phyloP scores from a whole-genome alignment of 2,329 filamentous ascomycete genomes.

The Colletotrichum sp. region DNA sequence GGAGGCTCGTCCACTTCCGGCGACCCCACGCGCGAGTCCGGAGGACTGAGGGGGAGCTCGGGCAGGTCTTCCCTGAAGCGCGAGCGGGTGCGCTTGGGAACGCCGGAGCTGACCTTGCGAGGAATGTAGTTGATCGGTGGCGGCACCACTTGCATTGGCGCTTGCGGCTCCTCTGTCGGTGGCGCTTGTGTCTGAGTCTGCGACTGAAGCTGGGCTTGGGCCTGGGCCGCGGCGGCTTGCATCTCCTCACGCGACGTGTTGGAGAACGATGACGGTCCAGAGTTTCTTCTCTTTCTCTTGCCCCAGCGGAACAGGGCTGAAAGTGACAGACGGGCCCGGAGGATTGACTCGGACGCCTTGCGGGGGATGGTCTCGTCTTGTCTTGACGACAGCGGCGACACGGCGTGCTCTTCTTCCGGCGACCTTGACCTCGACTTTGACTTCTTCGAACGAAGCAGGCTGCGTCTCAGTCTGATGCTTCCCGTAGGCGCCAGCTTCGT shows the following conservation, averaged over 20 bases:
- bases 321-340: constrained; percentile 59
- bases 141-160: constrained; percentile 44
- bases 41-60: constrained; percentile 84
- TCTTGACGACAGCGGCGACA: constrained; percentile 39
- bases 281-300: constrained; percentile 60
- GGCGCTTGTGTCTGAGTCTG: constrained; percentile 34
- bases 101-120: constrained; percentile 40
- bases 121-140: constrained; percentile 47
- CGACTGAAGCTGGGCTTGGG: constrained; percentile 22
- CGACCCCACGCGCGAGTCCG: constrained; percentile 80
- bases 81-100: constrained; percentile 82
- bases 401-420: constrained; percentile 41
- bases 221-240: constrained; percentile 36
- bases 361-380: constrained; percentile 54
- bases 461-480: constrained; percentile 36
- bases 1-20: constrained; percentile 64
- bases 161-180: constrained; percentile 39
- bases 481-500: constrained; percentile 23
- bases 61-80: constrained; percentile 93
- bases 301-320: constrained; percentile 78
- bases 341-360: constrained; percentile 61
- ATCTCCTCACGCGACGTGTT: constrained; percentile 93
- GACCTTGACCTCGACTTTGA: constrained; percentile 53
- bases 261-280: constrained; percentile 79
- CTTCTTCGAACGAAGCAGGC: constrained; percentile 49